Conservation (phyloP, 225 moss, liverwort and hornwort genomes). For the Ulota crispa region DNA sequence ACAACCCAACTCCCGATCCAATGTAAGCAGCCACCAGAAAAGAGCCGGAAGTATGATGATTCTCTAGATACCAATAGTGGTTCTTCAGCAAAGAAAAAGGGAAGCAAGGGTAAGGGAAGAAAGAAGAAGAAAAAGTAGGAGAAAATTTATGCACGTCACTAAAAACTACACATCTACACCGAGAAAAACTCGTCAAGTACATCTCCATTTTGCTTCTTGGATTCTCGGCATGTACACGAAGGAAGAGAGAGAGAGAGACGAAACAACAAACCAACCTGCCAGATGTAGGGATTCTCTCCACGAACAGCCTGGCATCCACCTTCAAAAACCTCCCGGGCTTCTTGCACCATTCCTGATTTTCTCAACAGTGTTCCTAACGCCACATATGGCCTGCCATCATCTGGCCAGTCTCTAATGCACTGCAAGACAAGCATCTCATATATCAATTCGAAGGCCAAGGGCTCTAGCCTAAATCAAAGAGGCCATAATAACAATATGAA, state of each 20-base stretch:
- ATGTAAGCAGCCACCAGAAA: constrained; percentile 2
- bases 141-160: constrained; percentile 5
- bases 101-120: background rate
- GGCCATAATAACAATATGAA: background rate
- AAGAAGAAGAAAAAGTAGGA: background rate
- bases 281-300: constrained; percentile 93
- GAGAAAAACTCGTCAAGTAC: background rate
- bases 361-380: constrained; percentile 69
- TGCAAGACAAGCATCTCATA: constrained; percentile 36
- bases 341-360: constrained; percentile 60
- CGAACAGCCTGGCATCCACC: constrained; percentile 92
- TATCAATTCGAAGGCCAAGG: constrained; percentile 10
- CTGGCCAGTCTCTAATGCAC: constrained; percentile 96
- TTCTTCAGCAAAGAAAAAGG: background rate
- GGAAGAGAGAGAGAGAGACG: constrained; percentile 6
- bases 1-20: constrained; percentile 20
- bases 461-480: background rate
- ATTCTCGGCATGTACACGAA: constrained; percentile 12
- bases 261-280: constrained; percentile 70
- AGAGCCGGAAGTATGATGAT: background rate
- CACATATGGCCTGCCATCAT: constrained; percentile 92
- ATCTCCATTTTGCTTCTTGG: background rate
- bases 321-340: constrained; percentile 83
- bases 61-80: background rate
- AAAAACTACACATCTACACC: background rate